These are phyloP conservation scores for Penicillium odoratum DNA, from an alignment of 495 filamentous ascomycete species.

Conservation along the genomic window DNA sequence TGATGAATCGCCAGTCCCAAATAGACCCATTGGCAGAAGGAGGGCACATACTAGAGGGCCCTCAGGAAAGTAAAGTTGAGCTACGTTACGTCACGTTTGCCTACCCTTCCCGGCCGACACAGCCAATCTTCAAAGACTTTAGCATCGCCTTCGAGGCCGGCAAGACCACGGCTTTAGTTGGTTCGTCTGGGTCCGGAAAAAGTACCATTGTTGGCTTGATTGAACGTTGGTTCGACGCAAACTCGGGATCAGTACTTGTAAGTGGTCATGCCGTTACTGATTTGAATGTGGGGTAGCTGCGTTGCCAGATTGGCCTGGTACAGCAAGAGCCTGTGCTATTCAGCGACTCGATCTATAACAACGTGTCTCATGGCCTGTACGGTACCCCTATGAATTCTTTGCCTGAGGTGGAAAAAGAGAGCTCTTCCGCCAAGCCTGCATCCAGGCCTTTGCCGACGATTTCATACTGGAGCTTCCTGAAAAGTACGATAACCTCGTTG, in stretches of 20 bases:
- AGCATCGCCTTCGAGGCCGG: constrained; percentile 12
- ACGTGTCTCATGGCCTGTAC: neutral
- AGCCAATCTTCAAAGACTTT: neutral
- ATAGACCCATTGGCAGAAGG: too few relatives aligned
- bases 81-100: neutral
- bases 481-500: neutral
- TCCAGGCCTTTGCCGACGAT: neutral
- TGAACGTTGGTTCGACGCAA: constrained; percentile 43
- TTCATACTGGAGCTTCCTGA: neutral
- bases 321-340: neutral
- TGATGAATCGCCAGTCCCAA: too few relatives aligned
- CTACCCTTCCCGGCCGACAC: neutral
- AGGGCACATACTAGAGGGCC: too few relatives aligned
- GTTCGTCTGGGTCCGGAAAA: constrained; percentile 60
- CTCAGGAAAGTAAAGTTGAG: neutral
- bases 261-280: neutral
- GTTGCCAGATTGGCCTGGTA: neutral
- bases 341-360: neutral
- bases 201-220: constrained; percentile 66
- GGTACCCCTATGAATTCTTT: neutral
- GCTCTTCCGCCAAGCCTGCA: neutral
- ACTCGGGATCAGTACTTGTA: constrained; percentile 40
- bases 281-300: neutral
- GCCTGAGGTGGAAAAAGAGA: neutral
- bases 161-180: constrained; percentile 59